phyloP scores from a whole-genome alignment of 257 asterid genomes.

The Prunella vulgaris region DNA sequence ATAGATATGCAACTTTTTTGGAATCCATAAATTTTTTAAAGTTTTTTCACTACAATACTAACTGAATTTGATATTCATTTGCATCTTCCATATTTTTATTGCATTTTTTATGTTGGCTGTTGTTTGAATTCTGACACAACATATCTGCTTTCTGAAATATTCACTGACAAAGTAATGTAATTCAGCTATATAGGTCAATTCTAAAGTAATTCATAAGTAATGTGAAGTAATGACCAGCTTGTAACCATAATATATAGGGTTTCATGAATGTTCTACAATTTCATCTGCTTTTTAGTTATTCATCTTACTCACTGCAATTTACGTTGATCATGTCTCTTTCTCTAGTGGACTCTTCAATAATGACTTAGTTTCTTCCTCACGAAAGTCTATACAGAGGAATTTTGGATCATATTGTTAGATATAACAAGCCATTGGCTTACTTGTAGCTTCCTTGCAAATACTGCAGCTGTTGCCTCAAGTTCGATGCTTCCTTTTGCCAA shows the following conservation, averaged over 20 bases:
- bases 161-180: background rate
- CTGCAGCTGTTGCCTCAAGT: constrained; percentile 46
- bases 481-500: constrained; percentile 47
- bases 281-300: background rate
- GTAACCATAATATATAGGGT: background rate
- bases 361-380: background rate
- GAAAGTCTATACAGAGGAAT: background rate
- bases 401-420: background rate
- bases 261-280: background rate
- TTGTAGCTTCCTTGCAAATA: constrained; percentile 43
- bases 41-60: background rate
- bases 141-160: background rate
- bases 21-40: background rate
- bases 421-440: constrained; percentile 25
- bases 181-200: background rate
- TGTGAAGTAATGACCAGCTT: background rate
- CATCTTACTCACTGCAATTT: background rate
- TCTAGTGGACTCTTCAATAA: background rate
- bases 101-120: background rate
- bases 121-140: background rate
- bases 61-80: background rate
- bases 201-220: background rate
- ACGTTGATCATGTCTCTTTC: background rate
- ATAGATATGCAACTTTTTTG: background rate
- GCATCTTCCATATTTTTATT: background rate